phyloP scores from a whole-genome alignment of 306 rosid genomes.

The Glycyrrhiza uralensis region DNA sequence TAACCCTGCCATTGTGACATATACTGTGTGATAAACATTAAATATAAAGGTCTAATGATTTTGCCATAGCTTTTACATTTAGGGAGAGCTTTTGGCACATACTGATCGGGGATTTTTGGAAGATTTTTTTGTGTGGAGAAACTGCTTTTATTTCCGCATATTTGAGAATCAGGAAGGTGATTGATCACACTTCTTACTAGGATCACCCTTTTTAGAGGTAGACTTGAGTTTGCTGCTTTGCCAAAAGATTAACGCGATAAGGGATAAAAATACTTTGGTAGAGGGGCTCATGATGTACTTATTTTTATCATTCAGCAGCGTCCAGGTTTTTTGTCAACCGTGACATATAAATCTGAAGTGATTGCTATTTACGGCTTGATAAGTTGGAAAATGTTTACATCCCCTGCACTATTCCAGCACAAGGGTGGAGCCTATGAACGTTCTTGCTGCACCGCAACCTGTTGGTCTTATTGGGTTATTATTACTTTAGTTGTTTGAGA shows the following conservation, averaged over 20 bases:
- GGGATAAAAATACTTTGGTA: background rate
- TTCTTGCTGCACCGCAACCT: background rate
- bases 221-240: background rate
- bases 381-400: background rate
- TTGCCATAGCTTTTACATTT: background rate
- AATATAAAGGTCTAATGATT: conserved; percentile 1
- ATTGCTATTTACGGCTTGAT: background rate
- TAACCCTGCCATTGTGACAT: background rate
- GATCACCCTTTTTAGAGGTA: background rate
- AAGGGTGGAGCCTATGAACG: background rate
- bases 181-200: background rate
- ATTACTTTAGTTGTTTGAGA: background rate
- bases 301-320: background rate
- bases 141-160: background rate
- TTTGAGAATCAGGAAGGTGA: background rate
- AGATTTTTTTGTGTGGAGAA: background rate
- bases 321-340: background rate
- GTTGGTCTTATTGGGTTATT: background rate
- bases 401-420: background rate
- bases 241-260: background rate
- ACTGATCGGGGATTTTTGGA: background rate
- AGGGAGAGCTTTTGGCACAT: background rate
- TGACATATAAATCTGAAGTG: background rate
- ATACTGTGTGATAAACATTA: background rate
- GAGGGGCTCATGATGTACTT: background rate